A percentile compares a stretch with the other conserved stretches of the same genome.
These are phyloP conservation scores for Nadsonia fulvescens DNA, from an alignment of 805 yeast genomes.

Conservation along the genomic window DNA sequence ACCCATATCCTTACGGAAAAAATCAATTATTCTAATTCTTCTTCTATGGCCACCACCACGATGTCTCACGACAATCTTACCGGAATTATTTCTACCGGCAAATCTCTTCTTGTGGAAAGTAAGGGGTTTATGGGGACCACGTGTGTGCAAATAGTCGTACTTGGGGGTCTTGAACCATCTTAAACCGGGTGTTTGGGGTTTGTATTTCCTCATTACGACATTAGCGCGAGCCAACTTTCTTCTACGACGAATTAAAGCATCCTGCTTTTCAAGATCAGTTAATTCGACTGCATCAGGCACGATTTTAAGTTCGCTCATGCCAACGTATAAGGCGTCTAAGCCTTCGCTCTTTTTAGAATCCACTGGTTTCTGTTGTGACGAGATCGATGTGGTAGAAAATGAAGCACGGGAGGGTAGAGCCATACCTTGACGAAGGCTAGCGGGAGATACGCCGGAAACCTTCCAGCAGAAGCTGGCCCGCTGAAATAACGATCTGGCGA, in stretches of 20 bases:
- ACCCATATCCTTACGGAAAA: slow-evolving; percentile 47
- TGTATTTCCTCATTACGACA: slow-evolving; percentile 54
- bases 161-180: slow-evolving; percentile 81
- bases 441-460: too few relatives aligned
- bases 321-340: slow-evolving; percentile 5
- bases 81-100: slow-evolving; percentile 81
- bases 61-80: slow-evolving; percentile 80
- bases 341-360: too few relatives aligned
- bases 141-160: slow-evolving; percentile 73
- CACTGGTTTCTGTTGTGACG: too few relatives aligned
- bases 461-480: too few relatives aligned
- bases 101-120: slow-evolving; percentile 55
- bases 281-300: slow-evolving; percentile 15
- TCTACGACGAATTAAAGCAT: slow-evolving; percentile 51
- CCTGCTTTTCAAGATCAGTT: slow-evolving; percentile 68
- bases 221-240: slow-evolving; percentile 51
- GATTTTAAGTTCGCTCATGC: slow-evolving; percentile 1
- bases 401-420: too few relatives aligned
- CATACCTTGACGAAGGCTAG: too few relatives aligned
- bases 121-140: slow-evolving; percentile 58
- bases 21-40: slow-evolving; percentile 71
- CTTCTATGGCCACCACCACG: slow-evolving; percentile 95
- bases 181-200: slow-evolving; percentile 72
- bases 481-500: too few relatives aligned
- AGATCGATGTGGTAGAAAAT: too few relatives aligned